phyloP scores from a whole-genome alignment of 2,329 filamentous ascomycete genomes.

The Colletotrichum lupini region DNA sequence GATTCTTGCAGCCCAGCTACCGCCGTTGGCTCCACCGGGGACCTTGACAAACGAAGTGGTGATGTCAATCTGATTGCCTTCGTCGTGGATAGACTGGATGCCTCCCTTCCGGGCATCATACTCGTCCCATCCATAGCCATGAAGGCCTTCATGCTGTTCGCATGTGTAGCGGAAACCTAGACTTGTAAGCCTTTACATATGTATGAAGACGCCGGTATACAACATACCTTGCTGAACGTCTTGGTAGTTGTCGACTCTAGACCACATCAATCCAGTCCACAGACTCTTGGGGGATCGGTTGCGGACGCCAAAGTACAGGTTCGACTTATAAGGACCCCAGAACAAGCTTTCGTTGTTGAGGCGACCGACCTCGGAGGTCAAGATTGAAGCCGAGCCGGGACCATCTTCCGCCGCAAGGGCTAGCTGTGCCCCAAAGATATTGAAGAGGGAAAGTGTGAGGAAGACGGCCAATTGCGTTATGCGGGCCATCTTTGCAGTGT shows the following conservation, averaged over 20 bases:
- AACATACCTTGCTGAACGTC: slow-evolving; percentile 79
- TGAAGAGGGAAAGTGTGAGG: slow-evolving; percentile 39
- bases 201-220: not conserved
- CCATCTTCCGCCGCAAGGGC: slow-evolving; percentile 32
- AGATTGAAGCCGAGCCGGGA: slow-evolving; percentile 45
- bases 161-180: slow-evolving; percentile 93
- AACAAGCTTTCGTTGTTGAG: slow-evolving; percentile 84
- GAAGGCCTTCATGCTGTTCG: slow-evolving; percentile 94
- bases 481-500: slow-evolving; percentile 38
- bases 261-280: slow-evolving; percentile 88
- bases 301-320: slow-evolving; percentile 92
- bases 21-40: slow-evolving; percentile 84
- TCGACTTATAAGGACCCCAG: slow-evolving; percentile 96
- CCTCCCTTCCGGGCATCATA: slow-evolving; percentile 92
- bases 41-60: slow-evolving; percentile 95
- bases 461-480: slow-evolving; percentile 42
- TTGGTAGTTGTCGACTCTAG: slow-evolving; percentile 81
- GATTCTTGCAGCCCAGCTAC: slow-evolving; percentile 91
- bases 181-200: not conserved
- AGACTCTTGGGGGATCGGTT: slow-evolving; percentile 85
- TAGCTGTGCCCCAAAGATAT: slow-evolving; percentile 38
- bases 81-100: slow-evolving; percentile 90
- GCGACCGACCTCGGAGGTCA: slow-evolving; percentile 61
- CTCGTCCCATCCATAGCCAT: slow-evolving; percentile 97
- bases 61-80: slow-evolving; percentile 87